Percentiles rank a stretch among this genome's conserved stretches.
These are phyloP conservation scores for Sugiyamaella marilandica DNA, from an alignment of 805 yeast species.

Conservation along the genomic window DNA sequence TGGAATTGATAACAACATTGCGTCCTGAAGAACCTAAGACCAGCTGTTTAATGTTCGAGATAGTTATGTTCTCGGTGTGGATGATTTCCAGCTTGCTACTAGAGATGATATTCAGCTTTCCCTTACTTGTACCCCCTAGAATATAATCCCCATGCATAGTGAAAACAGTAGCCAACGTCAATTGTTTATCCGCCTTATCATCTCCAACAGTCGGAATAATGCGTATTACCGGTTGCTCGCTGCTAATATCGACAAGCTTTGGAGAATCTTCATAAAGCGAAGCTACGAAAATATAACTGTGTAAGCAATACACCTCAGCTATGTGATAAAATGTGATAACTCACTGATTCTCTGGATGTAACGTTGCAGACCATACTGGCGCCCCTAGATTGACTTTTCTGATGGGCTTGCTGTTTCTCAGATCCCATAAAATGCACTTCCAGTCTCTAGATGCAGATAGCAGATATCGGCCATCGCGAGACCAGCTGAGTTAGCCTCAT, in stretches of 20 bases:
- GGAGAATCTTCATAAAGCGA: constrained; percentile 63
- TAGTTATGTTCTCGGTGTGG: constrained; percentile 53
- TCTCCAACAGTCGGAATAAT: constrained; percentile 12
- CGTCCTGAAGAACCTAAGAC: constrained; percentile 63
- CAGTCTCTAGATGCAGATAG: constrained; percentile 77
- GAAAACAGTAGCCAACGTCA: constrained; percentile 49
- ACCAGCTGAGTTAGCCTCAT: constrained; percentile 53
- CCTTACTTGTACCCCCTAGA: constrained; percentile 75
- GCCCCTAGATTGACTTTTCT: constrained; percentile 53
- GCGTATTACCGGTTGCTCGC: constrained; percentile 10
- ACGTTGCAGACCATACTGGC: constrained; percentile 66
- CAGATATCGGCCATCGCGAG: constrained; percentile 61
- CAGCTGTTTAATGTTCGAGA: constrained; percentile 67
- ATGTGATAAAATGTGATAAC: not conserved
- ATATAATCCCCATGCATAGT: constrained; percentile 52
- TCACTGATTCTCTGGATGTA: constrained; percentile 45
- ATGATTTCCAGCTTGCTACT: constrained; percentile 32
- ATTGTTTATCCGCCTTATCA: constrained; percentile 29
- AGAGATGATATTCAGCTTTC: constrained; percentile 54
- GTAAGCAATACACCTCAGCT: not conserved
- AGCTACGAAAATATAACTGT: constrained; percentile 46
- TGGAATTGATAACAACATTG: constrained; percentile 29
- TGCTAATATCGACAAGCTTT: constrained; percentile 42
- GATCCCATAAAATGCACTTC: constrained; percentile 77
- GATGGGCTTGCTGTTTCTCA: constrained; percentile 40